phyloP scores from a whole-genome alignment of 2,329 filamentous ascomycete genomes.

The Verticillium longisporum region DNA sequence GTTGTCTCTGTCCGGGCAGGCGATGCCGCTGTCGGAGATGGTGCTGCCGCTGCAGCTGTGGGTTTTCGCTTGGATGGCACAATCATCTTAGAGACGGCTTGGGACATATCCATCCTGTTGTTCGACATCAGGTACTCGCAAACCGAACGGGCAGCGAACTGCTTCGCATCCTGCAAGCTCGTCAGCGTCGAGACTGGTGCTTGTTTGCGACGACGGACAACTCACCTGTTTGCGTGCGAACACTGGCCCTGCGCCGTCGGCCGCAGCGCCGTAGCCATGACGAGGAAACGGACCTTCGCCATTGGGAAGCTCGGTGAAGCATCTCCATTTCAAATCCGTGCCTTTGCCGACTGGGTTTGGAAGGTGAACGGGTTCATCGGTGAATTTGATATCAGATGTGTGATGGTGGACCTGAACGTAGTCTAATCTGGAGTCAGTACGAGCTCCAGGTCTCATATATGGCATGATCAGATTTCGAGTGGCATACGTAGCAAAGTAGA shows the following conservation, averaged over 20 bases:
- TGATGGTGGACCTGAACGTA: constrained; percentile 14
- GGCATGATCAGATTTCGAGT: not conserved
- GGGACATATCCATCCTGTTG: constrained; percentile 18
- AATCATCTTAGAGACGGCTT: constrained; percentile 11
- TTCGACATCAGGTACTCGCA: constrained; percentile 29
- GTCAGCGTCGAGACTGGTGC: not conserved
- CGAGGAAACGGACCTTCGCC: constrained; percentile 14
- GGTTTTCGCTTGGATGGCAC: constrained; percentile 4
- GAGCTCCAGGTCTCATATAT: not conserved
- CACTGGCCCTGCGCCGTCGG: constrained; percentile 18
- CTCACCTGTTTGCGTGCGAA: constrained; percentile 41
- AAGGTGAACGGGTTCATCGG: constrained; percentile 9
- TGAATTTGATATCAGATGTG: constrained; percentile 12
- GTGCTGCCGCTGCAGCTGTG: not conserved
- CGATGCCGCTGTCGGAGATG: not conserved
- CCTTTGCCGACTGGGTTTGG: constrained; percentile 1
- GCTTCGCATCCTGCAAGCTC: constrained; percentile 35
- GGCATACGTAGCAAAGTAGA: constrained; percentile 28
- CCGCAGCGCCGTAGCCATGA: constrained; percentile 19
- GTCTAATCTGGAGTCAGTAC: not conserved
- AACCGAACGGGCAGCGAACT: constrained; percentile 44
- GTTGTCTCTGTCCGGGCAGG: not conserved
- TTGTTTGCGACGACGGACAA: not conserved
- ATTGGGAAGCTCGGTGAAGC: constrained; percentile 18
- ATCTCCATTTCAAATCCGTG: constrained; percentile 14